These are phyloP conservation scores for Solanum neorickii DNA, from an alignment of 257 asterid species.

Conservation along the genomic window DNA sequence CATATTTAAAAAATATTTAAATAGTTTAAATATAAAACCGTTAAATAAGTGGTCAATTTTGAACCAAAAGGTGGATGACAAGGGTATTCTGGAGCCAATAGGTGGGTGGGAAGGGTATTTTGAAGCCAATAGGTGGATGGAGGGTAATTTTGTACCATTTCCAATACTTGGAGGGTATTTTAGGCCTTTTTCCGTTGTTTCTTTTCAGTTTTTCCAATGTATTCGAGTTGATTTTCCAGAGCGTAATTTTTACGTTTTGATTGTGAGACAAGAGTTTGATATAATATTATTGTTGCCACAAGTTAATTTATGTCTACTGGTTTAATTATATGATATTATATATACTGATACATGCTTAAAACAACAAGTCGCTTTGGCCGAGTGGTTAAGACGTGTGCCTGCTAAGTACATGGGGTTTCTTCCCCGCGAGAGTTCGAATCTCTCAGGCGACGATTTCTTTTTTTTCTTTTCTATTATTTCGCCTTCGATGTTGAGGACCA, in stretches of 20 bases:
- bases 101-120: no score
- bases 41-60: no score
- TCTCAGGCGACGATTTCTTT: conserved; percentile 68
- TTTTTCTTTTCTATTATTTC: neutral
- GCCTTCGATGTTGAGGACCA: no score
- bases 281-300: neutral
- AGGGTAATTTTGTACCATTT: no score
- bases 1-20: no score
- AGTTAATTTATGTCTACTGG: neutral
- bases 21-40: no score
- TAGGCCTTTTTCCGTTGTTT: no score
- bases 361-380: conserved; percentile 34
- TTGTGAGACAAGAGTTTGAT: neutral
- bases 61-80: no score
- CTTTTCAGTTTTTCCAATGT: neutral
- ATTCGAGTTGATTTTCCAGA: neutral
- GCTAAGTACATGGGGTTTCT: conserved; percentile 87
- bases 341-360: fast-evolving
- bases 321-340: fast-evolving
- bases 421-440: conserved; percentile 99
- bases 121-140: no score
- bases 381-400: conserved; percentile 62
- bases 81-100: no score
- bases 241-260: neutral
- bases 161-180: no score